Evolutionary conservation across 2,329 filamentous ascomycete species (phyloP).

Genomic region (Cladophialophora immunda): DNA sequence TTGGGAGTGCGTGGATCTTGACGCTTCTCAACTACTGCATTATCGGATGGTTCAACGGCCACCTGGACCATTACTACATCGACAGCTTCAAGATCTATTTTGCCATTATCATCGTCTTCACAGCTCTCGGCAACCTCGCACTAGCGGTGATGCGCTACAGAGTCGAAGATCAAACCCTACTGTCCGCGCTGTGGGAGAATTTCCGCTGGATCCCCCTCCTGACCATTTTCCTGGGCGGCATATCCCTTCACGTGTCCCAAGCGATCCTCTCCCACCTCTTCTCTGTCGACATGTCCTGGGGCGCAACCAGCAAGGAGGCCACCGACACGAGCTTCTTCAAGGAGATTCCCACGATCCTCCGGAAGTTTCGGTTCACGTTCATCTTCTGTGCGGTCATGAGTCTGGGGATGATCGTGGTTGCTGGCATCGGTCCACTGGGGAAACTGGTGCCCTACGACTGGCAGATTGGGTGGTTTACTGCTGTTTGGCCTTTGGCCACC

Average conservation of each 20-base stretch:
- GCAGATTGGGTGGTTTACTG: slow-evolving; percentile 66
- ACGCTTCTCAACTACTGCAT: slow-evolving; percentile 75
- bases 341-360: slow-evolving; percentile 79
- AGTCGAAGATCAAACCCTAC: slow-evolving; percentile 62
- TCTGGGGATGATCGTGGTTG: slow-evolving; percentile 60
- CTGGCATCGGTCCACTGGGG: slow-evolving; percentile 46
- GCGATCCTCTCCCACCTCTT: slow-evolving; percentile 85
- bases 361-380: slow-evolving; percentile 73
- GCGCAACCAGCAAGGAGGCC: slow-evolving; percentile 79
- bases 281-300: slow-evolving; percentile 86
- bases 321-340: slow-evolving; percentile 81
- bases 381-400: slow-evolving; percentile 56
- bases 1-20: slow-evolving; percentile 72
- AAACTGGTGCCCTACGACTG: slow-evolving; percentile 58
- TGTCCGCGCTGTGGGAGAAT: slow-evolving; percentile 63
- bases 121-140: slow-evolving; percentile 66
- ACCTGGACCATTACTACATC: slow-evolving; percentile 72
- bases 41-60: slow-evolving; percentile 74
- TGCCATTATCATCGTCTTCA: slow-evolving; percentile 71
- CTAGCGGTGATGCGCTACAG: slow-evolving; percentile 72
- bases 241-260: slow-evolving; percentile 81
- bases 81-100: slow-evolving; percentile 72
- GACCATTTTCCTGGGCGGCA: slow-evolving; percentile 82
- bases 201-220: slow-evolving; percentile 70
- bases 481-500: slow-evolving; percentile 66